Evolutionary conservation across 306 rosid genomes (phyloP).

Genomic region (Rubus parviflorus): DNA sequence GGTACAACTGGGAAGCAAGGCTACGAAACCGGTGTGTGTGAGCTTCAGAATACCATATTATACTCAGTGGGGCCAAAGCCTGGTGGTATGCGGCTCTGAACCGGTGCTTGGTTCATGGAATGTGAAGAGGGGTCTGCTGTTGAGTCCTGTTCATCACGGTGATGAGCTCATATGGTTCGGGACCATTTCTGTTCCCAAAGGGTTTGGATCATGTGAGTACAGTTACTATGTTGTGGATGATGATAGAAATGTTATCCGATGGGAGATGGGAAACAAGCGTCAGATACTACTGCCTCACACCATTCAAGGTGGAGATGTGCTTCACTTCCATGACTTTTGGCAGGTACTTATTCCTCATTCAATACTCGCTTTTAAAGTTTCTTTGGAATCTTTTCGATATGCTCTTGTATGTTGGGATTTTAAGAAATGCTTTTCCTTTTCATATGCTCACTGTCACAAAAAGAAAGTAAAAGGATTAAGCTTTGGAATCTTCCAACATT

Average conservation of each 20-base stretch:
- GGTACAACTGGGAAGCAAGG: conserved; percentile 31
- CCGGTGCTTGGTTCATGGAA: conserved; percentile 81
- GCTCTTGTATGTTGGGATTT: too few species aligned
- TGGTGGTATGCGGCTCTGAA: conserved; percentile 84
- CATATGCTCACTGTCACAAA: too few species aligned
- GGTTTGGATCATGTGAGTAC: conserved; percentile 61
- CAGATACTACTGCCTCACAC: conserved; percentile 53
- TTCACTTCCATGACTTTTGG: conserved; percentile 91
- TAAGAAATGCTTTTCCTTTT: too few species aligned
- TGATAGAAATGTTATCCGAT: conserved; percentile 55
- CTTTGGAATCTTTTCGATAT: not conserved
- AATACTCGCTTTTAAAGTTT: not conserved
- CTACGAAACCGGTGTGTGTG: conserved; percentile 59
- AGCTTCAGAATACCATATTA: conserved; percentile 76
- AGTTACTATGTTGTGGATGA: conserved; percentile 84
- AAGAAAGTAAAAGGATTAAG: too few species aligned
- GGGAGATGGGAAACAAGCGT: conserved; percentile 82
- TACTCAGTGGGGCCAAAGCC: conserved; percentile 90
- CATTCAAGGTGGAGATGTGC: conserved; percentile 59
- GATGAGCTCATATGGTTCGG: conserved; percentile 79
- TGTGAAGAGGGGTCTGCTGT: conserved; percentile 77
- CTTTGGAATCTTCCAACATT: not conserved
- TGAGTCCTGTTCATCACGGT: conserved; percentile 69
- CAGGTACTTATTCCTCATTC: conserved; percentile 48
- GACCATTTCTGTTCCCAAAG: conserved; percentile 61